A percentile compares a stretch with the other conserved stretches of the same genome.
Evolutionary conservation across 805 yeast genomes (phyloP).

Genomic region (Isabelozyma heimii): DNA sequence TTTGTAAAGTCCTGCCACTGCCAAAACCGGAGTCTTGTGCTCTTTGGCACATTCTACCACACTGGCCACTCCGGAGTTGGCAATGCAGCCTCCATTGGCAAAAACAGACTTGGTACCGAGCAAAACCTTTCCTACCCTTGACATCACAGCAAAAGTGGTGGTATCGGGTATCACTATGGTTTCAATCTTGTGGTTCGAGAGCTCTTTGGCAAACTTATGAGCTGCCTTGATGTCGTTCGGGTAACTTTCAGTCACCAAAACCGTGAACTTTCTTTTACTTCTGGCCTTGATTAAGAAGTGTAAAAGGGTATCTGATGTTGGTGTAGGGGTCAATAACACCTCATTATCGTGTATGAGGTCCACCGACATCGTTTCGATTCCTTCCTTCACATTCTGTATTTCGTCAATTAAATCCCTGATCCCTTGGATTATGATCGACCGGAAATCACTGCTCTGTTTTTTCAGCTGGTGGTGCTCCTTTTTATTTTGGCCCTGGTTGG

Average conservation of each 20-base stretch:
- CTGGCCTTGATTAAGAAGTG: conserved; percentile 85
- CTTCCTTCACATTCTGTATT: conserved; percentile 83
- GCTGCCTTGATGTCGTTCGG: conserved; percentile 84
- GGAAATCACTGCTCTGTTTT: conserved; percentile 57
- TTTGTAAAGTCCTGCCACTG: conserved; percentile 91
- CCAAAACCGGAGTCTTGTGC: conserved; percentile 93
- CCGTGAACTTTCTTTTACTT: conserved; percentile 86
- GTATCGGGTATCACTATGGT: conserved; percentile 91
- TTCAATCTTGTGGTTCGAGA: conserved; percentile 84
- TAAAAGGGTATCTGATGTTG: conserved; percentile 83
- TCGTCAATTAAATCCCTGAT: conserved; percentile 92
- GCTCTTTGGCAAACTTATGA: conserved; percentile 72
- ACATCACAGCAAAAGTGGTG: conserved; percentile 92
- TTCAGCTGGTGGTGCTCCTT: conserved; percentile 30
- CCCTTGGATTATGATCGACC: conserved; percentile 87
- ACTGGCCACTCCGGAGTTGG: conserved; percentile 86
- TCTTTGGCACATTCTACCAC: conserved; percentile 96
- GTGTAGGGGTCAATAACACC: conserved; percentile 86
- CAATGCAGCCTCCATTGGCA: conserved; percentile 93
- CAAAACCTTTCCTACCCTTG: conserved; percentile 93
- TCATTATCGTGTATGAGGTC: conserved; percentile 95
- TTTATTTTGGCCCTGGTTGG: conserved; percentile 26
- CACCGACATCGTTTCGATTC: conserved; percentile 83
- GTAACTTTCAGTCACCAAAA: conserved; percentile 84
- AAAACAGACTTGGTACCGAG: conserved; percentile 90